These are phyloP conservation scores for Phellinidium pouzarii DNA, from an alignment of 1,284 basidiomycete species.

Conservation along the genomic window DNA sequence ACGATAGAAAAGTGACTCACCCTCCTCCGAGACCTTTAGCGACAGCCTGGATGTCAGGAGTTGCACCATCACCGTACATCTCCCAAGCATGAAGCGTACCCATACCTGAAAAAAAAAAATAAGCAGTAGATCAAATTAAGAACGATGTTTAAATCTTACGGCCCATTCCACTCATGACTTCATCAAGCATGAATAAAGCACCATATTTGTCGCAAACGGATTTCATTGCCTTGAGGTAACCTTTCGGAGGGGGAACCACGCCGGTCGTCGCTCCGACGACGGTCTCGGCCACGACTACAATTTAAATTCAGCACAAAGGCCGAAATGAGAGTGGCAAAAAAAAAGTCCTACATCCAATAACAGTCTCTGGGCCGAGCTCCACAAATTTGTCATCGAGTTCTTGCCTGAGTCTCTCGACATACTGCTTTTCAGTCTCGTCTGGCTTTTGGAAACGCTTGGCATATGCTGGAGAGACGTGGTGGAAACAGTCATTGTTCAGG, in stretches of 20 bases:
- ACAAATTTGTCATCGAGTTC: conserved; percentile 82
- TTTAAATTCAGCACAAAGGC: background rate
- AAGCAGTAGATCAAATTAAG: background rate
- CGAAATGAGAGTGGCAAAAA: conserved; percentile 1
- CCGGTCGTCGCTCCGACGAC: conserved; percentile 83
- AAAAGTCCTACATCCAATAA: conserved; percentile 61
- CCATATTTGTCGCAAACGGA: conserved; percentile 83
- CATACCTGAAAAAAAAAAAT: conserved; percentile 46
- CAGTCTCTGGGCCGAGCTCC: conserved; percentile 72
- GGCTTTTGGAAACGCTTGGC: conserved; percentile 64
- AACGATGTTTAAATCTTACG: conserved; percentile 37
- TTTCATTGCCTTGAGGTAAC: conserved; percentile 80
- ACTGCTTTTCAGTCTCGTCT: conserved; percentile 69
- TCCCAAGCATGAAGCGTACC: conserved; percentile 84
- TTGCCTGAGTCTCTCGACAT: conserved; percentile 65
- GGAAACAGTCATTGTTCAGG: conserved; percentile 57
- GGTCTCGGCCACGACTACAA: conserved; percentile 70
- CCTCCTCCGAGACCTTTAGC: conserved; percentile 86
- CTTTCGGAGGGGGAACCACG: conserved; percentile 65
- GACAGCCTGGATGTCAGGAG: conserved; percentile 78
- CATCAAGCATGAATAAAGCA: conserved; percentile 81
- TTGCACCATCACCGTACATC: conserved; percentile 65
- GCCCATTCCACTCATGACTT: conserved; percentile 85
- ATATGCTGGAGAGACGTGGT: conserved; percentile 84
- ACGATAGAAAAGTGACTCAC: conserved; percentile 33